Base-by-base conservation (phyloP, 1,284 basidiomycete genomes). In the Coniferiporia sulphurascens region DNA sequence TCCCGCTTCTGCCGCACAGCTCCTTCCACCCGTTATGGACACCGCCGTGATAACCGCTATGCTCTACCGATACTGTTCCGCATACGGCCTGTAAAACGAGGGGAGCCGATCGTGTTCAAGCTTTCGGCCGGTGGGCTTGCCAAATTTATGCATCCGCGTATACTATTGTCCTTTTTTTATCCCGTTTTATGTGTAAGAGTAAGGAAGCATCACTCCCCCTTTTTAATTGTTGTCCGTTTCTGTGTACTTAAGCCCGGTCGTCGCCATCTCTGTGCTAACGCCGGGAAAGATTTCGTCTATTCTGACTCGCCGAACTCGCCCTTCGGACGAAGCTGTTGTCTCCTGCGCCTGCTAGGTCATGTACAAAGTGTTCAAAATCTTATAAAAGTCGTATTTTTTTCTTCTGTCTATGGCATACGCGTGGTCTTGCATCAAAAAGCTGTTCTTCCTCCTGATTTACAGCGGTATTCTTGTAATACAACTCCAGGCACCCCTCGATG, bases 1-100 rank as follows among this genome's bases (percentile, higher is more conserved):
- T 35, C n/a, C 19, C 15, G 12, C 45, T 22, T 17, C 60, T 61
- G 64, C 63, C 52, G 58, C 48, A 56, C 69, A 91, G 89, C 88
- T 84, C 76, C 89, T 91, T 69, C 89, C 89, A 58, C 89, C 90
- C 62, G 84, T 91, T 72, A 92, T 92, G 89, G 89, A 92, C 76
- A 84, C 83, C 52, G 88, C 92, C 62, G 86, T 85, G 41, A 83
- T 92, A 63, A 89, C 89, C 41, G 83, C 84, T 56, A 90, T 92
- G 87, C 76, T 92, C 45, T 91, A 89, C 74, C 83, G 90, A 57
- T 89, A 89, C 71, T 87, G 85, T 67, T 76, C 78, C 56, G 76
- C 82, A 52, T 89, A 82, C 76, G 85, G 84, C 68, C 76, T 88
- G 53, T 88, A 76, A 81, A 69, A 35, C 43, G 9, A 41, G 38